Evolutionary conservation across 768 basidiomycete genomes (phyloP).

Genomic region (Lentinus tigrinus): DNA sequence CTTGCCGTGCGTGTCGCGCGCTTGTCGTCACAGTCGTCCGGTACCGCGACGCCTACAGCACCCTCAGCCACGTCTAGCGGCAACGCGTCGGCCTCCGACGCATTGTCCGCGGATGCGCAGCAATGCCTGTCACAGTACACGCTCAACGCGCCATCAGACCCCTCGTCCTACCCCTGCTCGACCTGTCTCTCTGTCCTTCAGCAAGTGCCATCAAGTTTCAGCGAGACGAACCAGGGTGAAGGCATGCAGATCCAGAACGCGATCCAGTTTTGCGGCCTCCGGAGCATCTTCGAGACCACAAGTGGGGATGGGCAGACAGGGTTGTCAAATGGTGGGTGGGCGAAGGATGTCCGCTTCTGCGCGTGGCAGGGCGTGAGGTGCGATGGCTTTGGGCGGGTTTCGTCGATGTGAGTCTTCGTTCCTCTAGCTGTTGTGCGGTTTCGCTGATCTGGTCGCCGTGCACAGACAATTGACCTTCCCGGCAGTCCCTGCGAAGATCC

Average conservation of each 20-base stretch:
- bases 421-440: neutral
- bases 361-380: conserved; percentile 48
- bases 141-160: conserved; percentile 43
- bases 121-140: conserved; percentile 47
- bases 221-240: conserved; percentile 33
- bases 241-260: conserved; percentile 34
- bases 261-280: conserved; percentile 48
- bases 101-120: conserved; percentile 39
- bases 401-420: conserved; percentile 37
- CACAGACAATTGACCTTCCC: conserved; percentile 42
- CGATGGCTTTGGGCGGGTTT: conserved; percentile 38
- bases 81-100: conserved; percentile 21
- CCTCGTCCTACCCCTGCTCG: conserved; percentile 45
- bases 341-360: conserved; percentile 44
- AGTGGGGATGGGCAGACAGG: conserved; percentile 36
- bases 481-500: conserved; percentile 44
- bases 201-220: conserved; percentile 36
- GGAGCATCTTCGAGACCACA: conserved; percentile 41
- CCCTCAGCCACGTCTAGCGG: conserved; percentile 18
- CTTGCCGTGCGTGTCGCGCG: conserved; percentile 35
- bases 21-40: neutral
- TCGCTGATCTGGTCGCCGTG: neutral
- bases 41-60: neutral
- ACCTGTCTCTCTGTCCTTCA: conserved; percentile 42
- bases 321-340: conserved; percentile 44